Conservation (phyloP, 306 rosid genomes). For the Lotus japonicus region DNA sequence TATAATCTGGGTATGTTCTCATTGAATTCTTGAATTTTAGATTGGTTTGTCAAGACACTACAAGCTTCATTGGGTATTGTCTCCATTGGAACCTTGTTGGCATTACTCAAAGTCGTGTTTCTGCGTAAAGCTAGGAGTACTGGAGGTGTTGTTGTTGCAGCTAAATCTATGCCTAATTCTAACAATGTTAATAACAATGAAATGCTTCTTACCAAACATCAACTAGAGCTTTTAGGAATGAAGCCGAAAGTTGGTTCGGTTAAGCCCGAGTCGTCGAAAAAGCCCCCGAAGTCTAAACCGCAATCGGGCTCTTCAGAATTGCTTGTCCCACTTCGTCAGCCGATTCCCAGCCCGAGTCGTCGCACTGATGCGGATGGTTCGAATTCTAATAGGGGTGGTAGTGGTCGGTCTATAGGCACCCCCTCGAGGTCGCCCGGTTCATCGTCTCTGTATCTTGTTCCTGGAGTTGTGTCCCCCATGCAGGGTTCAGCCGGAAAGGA, state of each 20-base stretch:
- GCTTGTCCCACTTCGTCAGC: conserved; percentile 91
- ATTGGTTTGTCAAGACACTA: conserved; percentile 54
- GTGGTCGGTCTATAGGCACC: conserved; percentile 36
- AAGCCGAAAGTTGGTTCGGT: conserved; percentile 54
- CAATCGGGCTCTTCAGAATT: conserved; percentile 46
- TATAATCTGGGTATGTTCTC: background rate
- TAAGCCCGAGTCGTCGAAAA: conserved; percentile 44
- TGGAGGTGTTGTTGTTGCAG: conserved; percentile 29
- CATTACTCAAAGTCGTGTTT: conserved; percentile 59
- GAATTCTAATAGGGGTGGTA: conserved; percentile 47
- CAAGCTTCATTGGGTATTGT: conserved; percentile 51
- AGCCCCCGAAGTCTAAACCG: conserved; percentile 73
- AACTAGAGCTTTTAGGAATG: conserved; percentile 70
- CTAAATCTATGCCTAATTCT: conserved; percentile 29
- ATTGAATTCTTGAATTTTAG: conserved; percentile 31
- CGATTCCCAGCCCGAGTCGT: conserved; percentile 43
- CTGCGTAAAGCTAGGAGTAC: conserved; percentile 36
- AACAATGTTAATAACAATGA: conserved; percentile 40
- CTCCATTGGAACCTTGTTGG: conserved; percentile 54
- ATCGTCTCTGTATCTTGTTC: conserved; percentile 60
- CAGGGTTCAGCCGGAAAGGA: conserved; percentile 51
- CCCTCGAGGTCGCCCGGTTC: conserved; percentile 59
- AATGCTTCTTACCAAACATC: conserved; percentile 53
- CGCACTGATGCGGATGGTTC: conserved; percentile 39
- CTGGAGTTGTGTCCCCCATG: conserved; percentile 52